phyloP scores from a whole-genome alignment of 2,329 filamentous ascomycete genomes.

The Penicillium verrucosum region DNA sequence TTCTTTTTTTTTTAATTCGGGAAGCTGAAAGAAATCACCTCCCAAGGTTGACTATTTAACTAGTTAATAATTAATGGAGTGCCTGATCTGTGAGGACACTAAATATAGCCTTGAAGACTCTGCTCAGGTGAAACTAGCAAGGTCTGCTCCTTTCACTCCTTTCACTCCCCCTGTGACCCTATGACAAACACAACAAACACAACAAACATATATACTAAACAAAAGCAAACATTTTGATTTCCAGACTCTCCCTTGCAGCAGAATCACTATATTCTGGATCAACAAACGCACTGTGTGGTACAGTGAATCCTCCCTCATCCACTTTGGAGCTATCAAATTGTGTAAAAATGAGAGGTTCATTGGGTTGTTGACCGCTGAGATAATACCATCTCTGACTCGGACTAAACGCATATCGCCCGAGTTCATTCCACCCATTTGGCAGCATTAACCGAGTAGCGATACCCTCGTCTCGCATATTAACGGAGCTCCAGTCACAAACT shows the following conservation, averaged over 20 bases:
- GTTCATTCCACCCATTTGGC: constrained; percentile 14
- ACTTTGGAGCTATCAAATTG: constrained; percentile 19
- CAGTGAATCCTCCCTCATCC: constrained; percentile 9
- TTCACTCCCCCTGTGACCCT: background rate
- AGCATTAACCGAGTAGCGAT: constrained; percentile 13
- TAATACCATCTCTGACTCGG: constrained; percentile 18
- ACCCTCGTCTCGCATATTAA: constrained; percentile 8
- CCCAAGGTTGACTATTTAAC: background rate
- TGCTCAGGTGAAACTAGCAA: background rate
- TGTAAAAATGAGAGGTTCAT: constrained; percentile 22
- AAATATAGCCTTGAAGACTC: background rate
- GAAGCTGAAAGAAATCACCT: background rate
- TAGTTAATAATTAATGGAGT: background rate
- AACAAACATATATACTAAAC: constrained; percentile 1
- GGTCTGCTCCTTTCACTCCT: background rate
- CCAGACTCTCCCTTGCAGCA: constrained; percentile 52
- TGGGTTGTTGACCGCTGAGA: constrained; percentile 14
- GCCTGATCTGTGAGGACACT: background rate
- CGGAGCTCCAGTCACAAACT: constrained; percentile 21
- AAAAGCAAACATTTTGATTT: constrained; percentile 45
- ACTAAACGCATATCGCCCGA: constrained; percentile 15
- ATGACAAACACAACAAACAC: background rate
- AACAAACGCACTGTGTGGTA: constrained; percentile 53
- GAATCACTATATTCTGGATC: constrained; percentile 42
- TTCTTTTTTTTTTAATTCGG: too few relatives aligned